phyloP scores from a whole-genome alignment of 2,329 filamentous ascomycete genomes.

The Talaromyces piceae region DNA sequence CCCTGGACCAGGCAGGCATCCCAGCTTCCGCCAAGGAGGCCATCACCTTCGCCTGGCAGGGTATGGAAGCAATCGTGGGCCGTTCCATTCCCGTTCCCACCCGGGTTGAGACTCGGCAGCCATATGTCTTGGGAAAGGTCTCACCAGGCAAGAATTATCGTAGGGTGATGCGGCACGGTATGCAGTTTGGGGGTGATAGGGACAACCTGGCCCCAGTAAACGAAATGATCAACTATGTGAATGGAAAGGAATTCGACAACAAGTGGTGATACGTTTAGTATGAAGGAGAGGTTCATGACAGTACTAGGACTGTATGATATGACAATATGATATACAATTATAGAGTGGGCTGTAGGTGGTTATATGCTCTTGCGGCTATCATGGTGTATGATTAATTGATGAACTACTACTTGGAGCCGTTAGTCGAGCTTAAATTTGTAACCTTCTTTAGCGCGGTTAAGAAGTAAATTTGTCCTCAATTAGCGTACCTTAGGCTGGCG shows the following conservation, averaged over 20 bases:
- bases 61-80: constrained; percentile 52
- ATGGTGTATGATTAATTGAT: too few species aligned
- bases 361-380: too few species aligned
- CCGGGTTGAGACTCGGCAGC: constrained; percentile 46
- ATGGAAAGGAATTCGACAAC: constrained; percentile 25
- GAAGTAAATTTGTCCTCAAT: too few species aligned
- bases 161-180: constrained; percentile 45
- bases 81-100: constrained; percentile 48
- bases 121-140: constrained; percentile 50
- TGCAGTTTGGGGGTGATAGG: constrained; percentile 42
- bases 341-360: too few species aligned
- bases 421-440: too few species aligned
- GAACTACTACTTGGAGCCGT: too few species aligned
- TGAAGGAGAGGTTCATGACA: too few species aligned
- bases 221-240: constrained; percentile 39
- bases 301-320: too few species aligned
- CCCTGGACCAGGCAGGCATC: constrained; percentile 53
- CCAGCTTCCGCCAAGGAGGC: constrained; percentile 53
- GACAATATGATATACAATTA: too few species aligned
- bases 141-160: constrained; percentile 50
- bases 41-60: constrained; percentile 54
- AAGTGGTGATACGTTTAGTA: constrained; percentile 3
- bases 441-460: too few species aligned
- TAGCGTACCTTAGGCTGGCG: too few species aligned
- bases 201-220: constrained; percentile 42